Conservation (phyloP, 441 rosid species). For the Melastoma candidum region DNA sequence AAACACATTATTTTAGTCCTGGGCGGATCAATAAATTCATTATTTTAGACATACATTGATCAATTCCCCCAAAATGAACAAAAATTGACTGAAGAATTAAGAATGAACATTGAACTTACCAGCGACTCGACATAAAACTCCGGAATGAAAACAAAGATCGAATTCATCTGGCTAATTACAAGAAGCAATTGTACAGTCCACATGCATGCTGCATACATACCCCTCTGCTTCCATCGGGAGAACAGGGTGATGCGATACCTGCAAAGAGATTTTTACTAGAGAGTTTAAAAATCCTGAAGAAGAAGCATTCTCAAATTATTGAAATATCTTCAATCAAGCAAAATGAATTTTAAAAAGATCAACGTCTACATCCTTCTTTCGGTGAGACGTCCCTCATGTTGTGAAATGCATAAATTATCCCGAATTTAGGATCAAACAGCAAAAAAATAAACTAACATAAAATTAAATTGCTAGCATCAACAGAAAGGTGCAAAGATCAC, state of each 20-base stretch:
- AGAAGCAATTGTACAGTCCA: constrained; percentile 92
- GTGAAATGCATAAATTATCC: no score
- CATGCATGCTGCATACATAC: constrained; percentile 96
- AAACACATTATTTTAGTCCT: no score
- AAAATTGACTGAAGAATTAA: neutral
- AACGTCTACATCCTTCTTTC: no score
- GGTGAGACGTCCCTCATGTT: no score
- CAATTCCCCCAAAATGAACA: neutral
- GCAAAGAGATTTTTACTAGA: constrained; percentile 14
- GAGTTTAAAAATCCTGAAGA: neutral
- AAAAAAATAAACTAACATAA: no score
- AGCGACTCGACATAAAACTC: constrained; percentile 89
- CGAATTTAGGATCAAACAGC: no score
- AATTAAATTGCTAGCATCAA: no score
- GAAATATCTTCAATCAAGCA: no score
- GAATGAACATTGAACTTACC: constrained; percentile 32
- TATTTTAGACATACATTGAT: neutral
- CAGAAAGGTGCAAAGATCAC: no score
- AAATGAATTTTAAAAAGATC: no score
- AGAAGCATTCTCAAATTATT: neutral
- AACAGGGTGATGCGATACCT: constrained; percentile 85
- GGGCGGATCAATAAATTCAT: no score
- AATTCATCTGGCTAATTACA: constrained; percentile 83
- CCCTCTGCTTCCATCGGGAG: constrained; percentile 98
- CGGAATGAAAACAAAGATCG: constrained; percentile 72